A percentile compares a stretch with the other conserved stretches of the same genome.
Conservation (phyloP, 1,284 basidiomycete species). For the Ustilago curta region DNA sequence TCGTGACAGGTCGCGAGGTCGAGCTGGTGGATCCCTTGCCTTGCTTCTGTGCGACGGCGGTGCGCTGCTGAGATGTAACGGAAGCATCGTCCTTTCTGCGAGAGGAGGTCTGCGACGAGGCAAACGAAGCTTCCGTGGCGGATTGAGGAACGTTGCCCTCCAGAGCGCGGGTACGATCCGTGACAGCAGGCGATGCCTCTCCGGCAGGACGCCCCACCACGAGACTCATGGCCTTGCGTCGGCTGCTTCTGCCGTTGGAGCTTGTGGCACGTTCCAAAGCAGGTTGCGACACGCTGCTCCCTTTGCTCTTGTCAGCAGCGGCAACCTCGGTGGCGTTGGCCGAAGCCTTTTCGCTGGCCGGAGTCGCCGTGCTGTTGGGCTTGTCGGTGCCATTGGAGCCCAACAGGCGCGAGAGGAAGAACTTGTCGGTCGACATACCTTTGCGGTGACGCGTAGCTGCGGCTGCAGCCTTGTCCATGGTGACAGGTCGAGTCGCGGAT, state of each 20-base stretch:
- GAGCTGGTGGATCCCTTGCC: conserved; percentile 26
- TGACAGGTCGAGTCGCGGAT: conserved; percentile 13
- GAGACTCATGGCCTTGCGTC: conserved; percentile 64
- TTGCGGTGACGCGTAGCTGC: conserved; percentile 55
- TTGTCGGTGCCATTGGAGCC: conserved; percentile 27
- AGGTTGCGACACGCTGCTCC: conserved; percentile 35
- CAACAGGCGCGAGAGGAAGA: conserved; percentile 58
- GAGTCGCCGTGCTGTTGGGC: conserved; percentile 7
- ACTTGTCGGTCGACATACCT: conserved; percentile 65
- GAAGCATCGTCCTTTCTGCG: conserved; percentile 31
- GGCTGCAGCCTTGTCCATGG: conserved; percentile 21
- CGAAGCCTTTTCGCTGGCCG: conserved; percentile 7
- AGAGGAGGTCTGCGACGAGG: conserved; percentile 13
- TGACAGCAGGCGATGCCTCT: conserved; percentile 34
- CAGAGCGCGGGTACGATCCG: conserved; percentile 36
- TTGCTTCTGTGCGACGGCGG: conserved; percentile 21
- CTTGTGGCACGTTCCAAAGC: conserved; percentile 38
- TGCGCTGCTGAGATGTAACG: conserved; percentile 3
- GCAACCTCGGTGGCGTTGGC: conserved; percentile 13
- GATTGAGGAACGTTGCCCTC: conserved; percentile 16
- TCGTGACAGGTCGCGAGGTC: conserved; percentile 22
- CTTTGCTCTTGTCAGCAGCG: conserved; percentile 27
- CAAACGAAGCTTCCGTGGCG: conserved; percentile 23
- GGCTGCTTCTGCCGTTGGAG: conserved; percentile 29
- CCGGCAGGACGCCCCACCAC: conserved; percentile 50